Evolutionary conservation across 78 protist genomes (phyloP).

Genomic region (Dictyostelium citrinum): DNA sequence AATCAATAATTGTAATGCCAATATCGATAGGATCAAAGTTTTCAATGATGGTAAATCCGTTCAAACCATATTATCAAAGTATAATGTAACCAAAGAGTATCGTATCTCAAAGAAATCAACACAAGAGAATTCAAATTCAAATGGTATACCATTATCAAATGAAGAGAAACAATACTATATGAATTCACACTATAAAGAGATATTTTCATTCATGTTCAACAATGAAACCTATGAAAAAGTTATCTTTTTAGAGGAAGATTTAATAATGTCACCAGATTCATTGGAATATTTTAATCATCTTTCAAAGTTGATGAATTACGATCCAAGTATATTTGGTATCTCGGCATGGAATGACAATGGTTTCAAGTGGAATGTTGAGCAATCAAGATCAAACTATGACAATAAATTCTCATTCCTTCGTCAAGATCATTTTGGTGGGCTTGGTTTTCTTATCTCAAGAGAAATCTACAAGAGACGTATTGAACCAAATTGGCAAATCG

Average conservation of each 20-base stretch:
- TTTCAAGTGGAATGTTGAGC: conserved; percentile 13
- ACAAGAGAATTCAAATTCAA: neutral
- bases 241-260: conserved; percentile 83
- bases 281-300: conserved; percentile 77
- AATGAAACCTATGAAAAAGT: neutral
- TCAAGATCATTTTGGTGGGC: conserved; percentile 66
- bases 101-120: neutral
- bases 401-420: conserved; percentile 5
- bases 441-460: conserved; percentile 23
- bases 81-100: neutral
- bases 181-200: conserved; percentile 8
- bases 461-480: neutral
- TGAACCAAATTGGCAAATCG: neutral
- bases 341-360: conserved; percentile 94
- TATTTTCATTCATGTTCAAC: neutral
- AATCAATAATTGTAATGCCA: neutral
- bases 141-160: neutral
- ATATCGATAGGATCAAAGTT: neutral
- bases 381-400: neutral
- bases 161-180: conserved; percentile 13
- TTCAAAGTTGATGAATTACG: conserved; percentile 76
- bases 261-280: conserved; percentile 86
- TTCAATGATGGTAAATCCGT: conserved; percentile 48
- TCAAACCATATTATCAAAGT: neutral
- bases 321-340: conserved; percentile 80